Evolutionary conservation across 345 rosid species (phyloP).

Genomic region (Hevea brasiliensis): DNA sequence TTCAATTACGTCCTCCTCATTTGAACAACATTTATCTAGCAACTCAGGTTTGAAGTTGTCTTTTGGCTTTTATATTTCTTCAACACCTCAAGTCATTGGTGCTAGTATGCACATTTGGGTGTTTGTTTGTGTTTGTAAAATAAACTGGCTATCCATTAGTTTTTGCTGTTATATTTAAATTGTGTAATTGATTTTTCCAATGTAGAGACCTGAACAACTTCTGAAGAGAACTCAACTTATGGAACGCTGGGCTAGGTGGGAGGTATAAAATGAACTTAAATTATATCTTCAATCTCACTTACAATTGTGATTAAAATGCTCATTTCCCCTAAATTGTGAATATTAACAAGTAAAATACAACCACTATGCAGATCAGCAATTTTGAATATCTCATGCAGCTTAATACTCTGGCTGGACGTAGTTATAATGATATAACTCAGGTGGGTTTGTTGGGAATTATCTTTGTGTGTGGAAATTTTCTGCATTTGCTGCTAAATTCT

Average conservation of each 20-base stretch:
- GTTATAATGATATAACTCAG: slow-evolving; percentile 99
- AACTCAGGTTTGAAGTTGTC: slow-evolving; percentile 69
- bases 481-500: slow-evolving; percentile 15
- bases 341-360: slow-evolving; percentile 15
- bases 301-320: neutral
- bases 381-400: slow-evolving; percentile 95
- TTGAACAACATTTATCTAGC: slow-evolving; percentile 89
- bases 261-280: slow-evolving; percentile 54
- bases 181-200: slow-evolving; percentile 6
- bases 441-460: slow-evolving; percentile 32
- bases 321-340: slow-evolving; percentile 14
- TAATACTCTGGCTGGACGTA: slow-evolving; percentile 97
- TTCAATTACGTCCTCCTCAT: slow-evolving; percentile 85
- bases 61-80: neutral
- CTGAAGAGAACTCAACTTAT: slow-evolving; percentile 86
- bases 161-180: neutral
- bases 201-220: slow-evolving; percentile 96
- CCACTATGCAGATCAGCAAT: slow-evolving; percentile 86
- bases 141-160: neutral
- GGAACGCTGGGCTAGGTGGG: slow-evolving; percentile 99
- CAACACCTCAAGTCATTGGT: neutral
- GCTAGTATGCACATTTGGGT: neutral
- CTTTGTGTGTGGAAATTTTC: neutral
- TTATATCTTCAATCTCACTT: slow-evolving; percentile 11
- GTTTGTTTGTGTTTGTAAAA: neutral